Conservation (phyloP, 179 eudicot species). For the Spergularia azorica region DNA sequence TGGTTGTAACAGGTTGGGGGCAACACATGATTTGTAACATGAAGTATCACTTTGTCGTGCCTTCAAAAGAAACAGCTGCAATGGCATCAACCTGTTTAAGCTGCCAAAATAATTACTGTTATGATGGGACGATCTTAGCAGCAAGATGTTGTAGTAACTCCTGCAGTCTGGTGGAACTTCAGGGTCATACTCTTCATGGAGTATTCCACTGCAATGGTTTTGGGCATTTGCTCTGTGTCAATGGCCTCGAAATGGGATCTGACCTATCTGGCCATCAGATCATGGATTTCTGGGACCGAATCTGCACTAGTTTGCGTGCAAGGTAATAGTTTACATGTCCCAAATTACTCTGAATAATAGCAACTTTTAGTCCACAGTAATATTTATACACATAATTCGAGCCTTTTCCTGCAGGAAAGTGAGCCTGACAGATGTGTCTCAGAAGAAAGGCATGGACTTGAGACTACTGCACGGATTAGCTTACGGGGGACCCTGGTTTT, state of each 20-base stretch:
- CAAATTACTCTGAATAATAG: too few relatives aligned
- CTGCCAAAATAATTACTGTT: constrained; percentile 33
- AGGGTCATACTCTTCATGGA: constrained; percentile 84
- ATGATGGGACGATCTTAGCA: constrained; percentile 24
- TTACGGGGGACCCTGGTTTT: constrained; percentile 88
- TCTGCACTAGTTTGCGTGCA: constrained; percentile 71
- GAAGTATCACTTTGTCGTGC: constrained; percentile 87
- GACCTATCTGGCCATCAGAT: constrained; percentile 71
- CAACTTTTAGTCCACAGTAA: not conserved
- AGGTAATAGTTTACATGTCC: constrained; percentile 42
- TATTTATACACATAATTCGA: not conserved
- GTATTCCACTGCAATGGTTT: constrained; percentile 93
- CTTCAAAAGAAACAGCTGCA: constrained; percentile 61
- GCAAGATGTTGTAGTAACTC: constrained; percentile 40
- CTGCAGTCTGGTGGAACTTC: constrained; percentile 56
- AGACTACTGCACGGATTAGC: constrained; percentile 80
- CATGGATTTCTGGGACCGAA: constrained; percentile 95
- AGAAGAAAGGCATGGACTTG: constrained; percentile 82
- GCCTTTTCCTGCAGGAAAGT: constrained; percentile 56
- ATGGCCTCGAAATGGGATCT: constrained; percentile 74
- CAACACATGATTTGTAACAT: constrained; percentile 90
- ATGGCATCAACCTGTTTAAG: constrained; percentile 43
- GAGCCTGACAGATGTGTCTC: constrained; percentile 66
- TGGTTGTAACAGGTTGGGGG: constrained; percentile 75
- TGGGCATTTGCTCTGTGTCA: constrained; percentile 90